A percentile compares a stretch with the other conserved stretches of the same genome.
Conservation (phyloP, 805 yeast genomes). For the Middelhovenomyces tepae region DNA sequence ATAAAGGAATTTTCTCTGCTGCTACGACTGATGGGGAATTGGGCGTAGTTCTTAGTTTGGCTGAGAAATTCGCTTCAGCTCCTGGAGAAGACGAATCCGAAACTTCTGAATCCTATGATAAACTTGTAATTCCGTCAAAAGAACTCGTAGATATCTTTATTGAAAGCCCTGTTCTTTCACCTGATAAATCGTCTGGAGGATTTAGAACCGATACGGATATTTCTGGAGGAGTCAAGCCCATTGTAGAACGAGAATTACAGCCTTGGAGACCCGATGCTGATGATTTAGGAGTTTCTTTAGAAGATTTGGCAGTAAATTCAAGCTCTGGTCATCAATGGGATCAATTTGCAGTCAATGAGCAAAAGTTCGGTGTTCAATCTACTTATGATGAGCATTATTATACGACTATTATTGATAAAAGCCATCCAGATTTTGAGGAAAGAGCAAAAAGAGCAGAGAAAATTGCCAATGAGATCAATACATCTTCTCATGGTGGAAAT, state of each 20-base stretch:
- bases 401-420: slow-evolving; percentile 66
- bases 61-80: slow-evolving; percentile 34
- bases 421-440: slow-evolving; percentile 63
- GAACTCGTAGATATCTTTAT: slow-evolving; percentile 46
- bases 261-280: slow-evolving; percentile 71
- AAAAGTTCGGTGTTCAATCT: slow-evolving; percentile 80
- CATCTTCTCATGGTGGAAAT: slow-evolving; percentile 53
- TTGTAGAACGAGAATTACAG: slow-evolving; percentile 65
- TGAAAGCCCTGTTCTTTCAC: slow-evolving; percentile 30
- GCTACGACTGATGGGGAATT: slow-evolving; percentile 38
- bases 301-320: slow-evolving; percentile 21
- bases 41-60: slow-evolving; percentile 47
- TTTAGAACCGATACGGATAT: slow-evolving; percentile 88
- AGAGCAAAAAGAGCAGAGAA: slow-evolving; percentile 62
- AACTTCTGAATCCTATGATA: slow-evolving; percentile 33
- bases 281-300: slow-evolving; percentile 26
- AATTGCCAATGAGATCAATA: slow-evolving; percentile 77
- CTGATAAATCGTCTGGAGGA: slow-evolving; percentile 16
- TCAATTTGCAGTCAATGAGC: slow-evolving; percentile 87
- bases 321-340: slow-evolving; percentile 54
- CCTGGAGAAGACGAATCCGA: slow-evolving; percentile 28
- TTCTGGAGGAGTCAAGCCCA: slow-evolving; percentile 34
- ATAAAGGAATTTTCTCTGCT: slow-evolving; percentile 51
- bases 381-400: slow-evolving; percentile 78
- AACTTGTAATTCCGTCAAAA: slow-evolving; percentile 38